Evolutionary conservation across 2,329 filamentous ascomycete species (phyloP).

Genomic region (Ophioceras dolichostomum): DNA sequence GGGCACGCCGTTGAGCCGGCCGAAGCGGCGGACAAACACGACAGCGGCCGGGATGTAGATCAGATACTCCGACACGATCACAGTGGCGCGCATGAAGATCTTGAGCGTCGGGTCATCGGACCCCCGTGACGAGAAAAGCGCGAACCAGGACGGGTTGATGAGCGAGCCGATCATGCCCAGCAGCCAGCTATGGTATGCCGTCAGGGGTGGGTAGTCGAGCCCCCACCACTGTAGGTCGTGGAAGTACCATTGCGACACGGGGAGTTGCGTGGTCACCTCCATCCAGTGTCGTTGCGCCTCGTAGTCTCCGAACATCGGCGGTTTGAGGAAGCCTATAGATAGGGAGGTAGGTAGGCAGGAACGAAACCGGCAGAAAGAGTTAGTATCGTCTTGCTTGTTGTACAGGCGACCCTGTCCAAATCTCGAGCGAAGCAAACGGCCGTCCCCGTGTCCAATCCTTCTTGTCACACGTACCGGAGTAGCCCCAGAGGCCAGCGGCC

Average conservation of each 20-base stretch:
- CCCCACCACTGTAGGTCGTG: slow-evolving; percentile 97
- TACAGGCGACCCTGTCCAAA: too few relatives aligned
- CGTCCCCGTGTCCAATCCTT: too few relatives aligned
- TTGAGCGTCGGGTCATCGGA: slow-evolving; percentile 70
- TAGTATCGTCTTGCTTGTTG: too few relatives aligned
- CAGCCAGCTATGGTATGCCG: slow-evolving; percentile 97
- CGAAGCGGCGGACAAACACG: slow-evolving; percentile 74
- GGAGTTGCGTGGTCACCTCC: slow-evolving; percentile 84
- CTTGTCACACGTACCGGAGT: slow-evolving; percentile 62
- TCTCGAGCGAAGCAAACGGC: too few relatives aligned
- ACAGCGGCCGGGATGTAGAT: slow-evolving; percentile 77
- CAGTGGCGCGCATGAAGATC: slow-evolving; percentile 90
- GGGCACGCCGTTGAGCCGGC: slow-evolving; percentile 62
- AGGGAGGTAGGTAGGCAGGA: too few relatives aligned
- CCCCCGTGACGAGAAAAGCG: slow-evolving; percentile 69
- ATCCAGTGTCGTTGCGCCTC: slow-evolving; percentile 99
- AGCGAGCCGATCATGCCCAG: slow-evolving; percentile 71
- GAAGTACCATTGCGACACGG: slow-evolving; percentile 93
- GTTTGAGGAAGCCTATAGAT: slow-evolving; percentile 55
- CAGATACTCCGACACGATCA: slow-evolving; percentile 82
- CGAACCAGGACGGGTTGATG: slow-evolving; percentile 80
- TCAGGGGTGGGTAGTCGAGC: slow-evolving; percentile 92
- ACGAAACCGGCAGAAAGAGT: neutral
- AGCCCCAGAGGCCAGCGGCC: slow-evolving; percentile 86
- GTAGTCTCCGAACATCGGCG: slow-evolving; percentile 93